Conservation (phyloP, 495 filamentous ascomycete genomes). For the Penicillium riverlandense region DNA sequence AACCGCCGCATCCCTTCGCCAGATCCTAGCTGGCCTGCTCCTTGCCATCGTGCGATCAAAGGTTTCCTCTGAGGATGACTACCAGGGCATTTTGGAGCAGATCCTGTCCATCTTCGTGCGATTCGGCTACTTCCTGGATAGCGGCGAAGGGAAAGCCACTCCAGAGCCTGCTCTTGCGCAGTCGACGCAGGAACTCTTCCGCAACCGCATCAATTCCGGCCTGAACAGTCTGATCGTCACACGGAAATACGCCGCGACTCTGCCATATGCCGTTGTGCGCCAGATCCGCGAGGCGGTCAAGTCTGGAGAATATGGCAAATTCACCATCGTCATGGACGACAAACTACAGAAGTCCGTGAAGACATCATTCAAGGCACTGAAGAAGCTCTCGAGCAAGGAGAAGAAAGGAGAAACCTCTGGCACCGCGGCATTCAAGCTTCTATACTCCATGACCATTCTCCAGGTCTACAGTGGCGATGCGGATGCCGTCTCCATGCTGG, state of each 20-base stretch:
- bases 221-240: slow-evolving; percentile 64
- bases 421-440: slow-evolving; percentile 60
- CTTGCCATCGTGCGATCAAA: slow-evolving; percentile 37
- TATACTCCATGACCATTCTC: slow-evolving; percentile 79
- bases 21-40: slow-evolving; percentile 42
- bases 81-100: slow-evolving; percentile 26
- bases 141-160: slow-evolving; percentile 11
- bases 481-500: slow-evolving; percentile 69
- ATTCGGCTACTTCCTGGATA: slow-evolving; percentile 35
- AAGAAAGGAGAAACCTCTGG: slow-evolving; percentile 29
- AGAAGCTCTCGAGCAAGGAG: slow-evolving; percentile 60
- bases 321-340: slow-evolving; percentile 56
- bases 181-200: slow-evolving; percentile 60
- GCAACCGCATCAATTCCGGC: slow-evolving; percentile 56
- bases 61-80: slow-evolving; percentile 25
- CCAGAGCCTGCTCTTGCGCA: slow-evolving; percentile 45
- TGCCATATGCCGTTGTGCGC: slow-evolving; percentile 45
- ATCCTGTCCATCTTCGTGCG: slow-evolving; percentile 35
- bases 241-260: slow-evolving; percentile 42
- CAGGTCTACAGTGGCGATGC: slow-evolving; percentile 85
- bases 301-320: slow-evolving; percentile 34
- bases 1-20: slow-evolving; percentile 35
- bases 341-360: slow-evolving; percentile 52
- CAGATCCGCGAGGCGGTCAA: slow-evolving; percentile 40
- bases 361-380: slow-evolving; percentile 56